Conservation (phyloP, 192 early-diverging fungal species). For the Ramicandelaber brevisporus region DNA sequence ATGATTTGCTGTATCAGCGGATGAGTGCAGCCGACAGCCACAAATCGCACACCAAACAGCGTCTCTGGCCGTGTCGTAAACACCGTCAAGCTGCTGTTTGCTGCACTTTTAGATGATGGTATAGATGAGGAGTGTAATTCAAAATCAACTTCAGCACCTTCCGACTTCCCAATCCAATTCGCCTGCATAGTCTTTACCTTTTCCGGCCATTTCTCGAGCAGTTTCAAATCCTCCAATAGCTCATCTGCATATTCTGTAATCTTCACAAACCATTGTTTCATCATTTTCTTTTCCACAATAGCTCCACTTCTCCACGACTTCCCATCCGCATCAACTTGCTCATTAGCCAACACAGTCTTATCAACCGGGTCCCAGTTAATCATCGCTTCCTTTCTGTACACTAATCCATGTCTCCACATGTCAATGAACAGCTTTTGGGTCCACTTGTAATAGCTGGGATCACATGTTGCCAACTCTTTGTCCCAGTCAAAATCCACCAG, state of each 20-base stretch:
- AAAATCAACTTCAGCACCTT: conserved; percentile 50
- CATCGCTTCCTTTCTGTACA: conserved; percentile 66
- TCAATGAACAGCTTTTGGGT: conserved; percentile 77
- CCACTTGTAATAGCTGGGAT: conserved; percentile 77
- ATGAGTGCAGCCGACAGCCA: conserved; percentile 40
- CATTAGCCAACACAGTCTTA: conserved; percentile 84
- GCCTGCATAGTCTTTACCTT: conserved; percentile 68
- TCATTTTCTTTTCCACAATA: conserved; percentile 50
- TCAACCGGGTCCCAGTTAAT: conserved; percentile 98
- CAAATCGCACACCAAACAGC: conserved; percentile 40
- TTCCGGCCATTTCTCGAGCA: conserved; percentile 62
- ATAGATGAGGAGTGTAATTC: conserved; percentile 1
- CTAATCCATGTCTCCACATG: conserved; percentile 46
- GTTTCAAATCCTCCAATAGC: conserved; percentile 45
- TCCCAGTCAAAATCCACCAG: conserved; percentile 79
- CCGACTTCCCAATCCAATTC: conserved; percentile 82
- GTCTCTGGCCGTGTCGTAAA: conserved; percentile 65
- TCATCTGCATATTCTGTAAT: conserved; percentile 68
- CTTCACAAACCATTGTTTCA: conserved; percentile 86
- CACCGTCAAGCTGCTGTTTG: conserved; percentile 33
- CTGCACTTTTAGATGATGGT: no score
- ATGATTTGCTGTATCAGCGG: conserved; percentile 17
- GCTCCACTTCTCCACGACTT: conserved; percentile 81
- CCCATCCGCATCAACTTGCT: conserved; percentile 75
- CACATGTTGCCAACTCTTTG: conserved; percentile 64